Evolutionary conservation across 305 asterid species (phyloP).

Genomic region (Ajuga reptans): DNA sequence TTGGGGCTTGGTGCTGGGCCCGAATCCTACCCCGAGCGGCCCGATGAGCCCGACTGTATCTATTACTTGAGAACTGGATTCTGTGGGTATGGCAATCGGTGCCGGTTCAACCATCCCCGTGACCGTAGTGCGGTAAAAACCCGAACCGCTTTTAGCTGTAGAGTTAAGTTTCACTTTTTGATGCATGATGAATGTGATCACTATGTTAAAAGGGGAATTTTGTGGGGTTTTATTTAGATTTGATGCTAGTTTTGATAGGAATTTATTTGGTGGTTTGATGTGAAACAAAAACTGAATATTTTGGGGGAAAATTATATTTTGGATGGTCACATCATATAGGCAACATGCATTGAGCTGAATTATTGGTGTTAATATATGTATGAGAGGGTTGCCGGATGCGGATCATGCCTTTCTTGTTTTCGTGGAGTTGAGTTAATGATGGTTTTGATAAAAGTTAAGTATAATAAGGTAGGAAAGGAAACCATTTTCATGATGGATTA

Average conservation of each 20-base stretch:
- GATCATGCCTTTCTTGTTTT: constrained; percentile 16
- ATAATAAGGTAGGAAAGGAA: neutral
- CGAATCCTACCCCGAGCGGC: constrained; percentile 71
- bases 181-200: constrained; percentile 32
- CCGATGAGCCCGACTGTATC: constrained; percentile 67
- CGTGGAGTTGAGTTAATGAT: constrained; percentile 19
- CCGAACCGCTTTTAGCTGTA: constrained; percentile 5
- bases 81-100: constrained; percentile 78
- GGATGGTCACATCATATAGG: constrained; percentile 17
- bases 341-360: constrained; percentile 26
- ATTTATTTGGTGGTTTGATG: neutral
- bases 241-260: constrained; percentile 13
- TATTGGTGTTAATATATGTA: constrained; percentile 11
- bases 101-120: constrained; percentile 93
- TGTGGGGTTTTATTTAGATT: constrained; percentile 17
- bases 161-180: constrained; percentile 14
- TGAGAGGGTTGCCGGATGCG: constrained; percentile 9
- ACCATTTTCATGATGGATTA: neutral
- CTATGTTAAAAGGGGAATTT: constrained; percentile 20
- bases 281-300: constrained; percentile 9
- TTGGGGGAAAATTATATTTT: constrained; percentile 13
- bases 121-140: constrained; percentile 50
- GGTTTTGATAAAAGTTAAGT: constrained; percentile 9
- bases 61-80: constrained; percentile 80
- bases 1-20: constrained; percentile 52